Base-by-base conservation (phyloP, 306 rosid species). In the Senna siamea region DNA sequence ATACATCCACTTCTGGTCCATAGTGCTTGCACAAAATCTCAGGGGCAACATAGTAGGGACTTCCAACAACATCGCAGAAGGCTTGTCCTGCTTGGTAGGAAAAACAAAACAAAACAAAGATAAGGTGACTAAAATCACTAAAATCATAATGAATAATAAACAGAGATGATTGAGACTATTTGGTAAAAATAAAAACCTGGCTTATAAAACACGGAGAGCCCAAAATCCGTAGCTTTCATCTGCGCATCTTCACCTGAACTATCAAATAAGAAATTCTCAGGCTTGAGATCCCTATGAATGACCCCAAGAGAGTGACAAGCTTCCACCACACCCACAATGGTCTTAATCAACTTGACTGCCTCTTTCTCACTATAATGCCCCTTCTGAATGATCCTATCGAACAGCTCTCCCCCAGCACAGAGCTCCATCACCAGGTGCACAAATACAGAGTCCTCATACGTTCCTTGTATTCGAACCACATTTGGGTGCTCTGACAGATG, bases 231-330 rank as follows among this genome's bases (percentile, higher is more conserved):
- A 57, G 94, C 89, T 74, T 92, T 90, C 81, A 92, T 86, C 74
- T 79, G 65, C 51, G 98, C 98, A 69, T 87, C 96, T 52, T 92
- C 94, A 7, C 74, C 75, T 50, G 94, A 66, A 26, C 72, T 83
- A 67, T 92, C 98, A 66, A 92, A 92, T 87, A 92, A 76, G 80
- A 92, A 92, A 85, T 92, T 92, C 81, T 90, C 98, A 19, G 98
- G 98, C 91, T 92, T 92, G 75, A 92, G 98, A 84, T 92, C 98
- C 53, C 98, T 87, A 66, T 92, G 98, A 90, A 89, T 90, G 28
- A 92, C 98, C n/a, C 96, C 96, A 78, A 92, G 96, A 65, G 98
- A 92, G 60, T 92, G 98, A 56, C 96, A 92, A 1, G 83, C 86
- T 84, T 89, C 89, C 1, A 92, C 96, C 19, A 92, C 98, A 28